Base-by-base conservation (phyloP, 2,329 filamentous ascomycete genomes). In the Cryphonectria parasitica region DNA sequence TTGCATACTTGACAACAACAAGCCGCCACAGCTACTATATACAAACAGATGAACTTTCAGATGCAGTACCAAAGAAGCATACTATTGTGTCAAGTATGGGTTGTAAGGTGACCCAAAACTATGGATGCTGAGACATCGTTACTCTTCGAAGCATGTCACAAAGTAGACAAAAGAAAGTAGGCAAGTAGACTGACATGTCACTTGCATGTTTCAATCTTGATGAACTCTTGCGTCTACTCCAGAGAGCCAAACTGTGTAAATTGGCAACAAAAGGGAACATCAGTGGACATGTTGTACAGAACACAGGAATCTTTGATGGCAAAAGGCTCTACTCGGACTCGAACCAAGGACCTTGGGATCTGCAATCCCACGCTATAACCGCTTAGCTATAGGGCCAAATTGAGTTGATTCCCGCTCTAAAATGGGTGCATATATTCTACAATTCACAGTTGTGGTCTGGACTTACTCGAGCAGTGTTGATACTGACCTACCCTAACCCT, bases 351-450 rank as follows among this genome's bases (percentile, higher is more conserved):
- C 54, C 54, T 58, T 58, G 54, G 54, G 54, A 58, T 58, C 54
- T 58, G 54, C 54, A 58, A 58, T 58, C 54, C 54, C 54, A 58
- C 54, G 54, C 54, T 58, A 58, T 58, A 58, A 58, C 54, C 54
- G 54, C 54, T 58, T 58, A 58, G 54, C 54, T 58, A 58, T 58
- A 58, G 25, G 25, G 25, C 54, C 54, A 19, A 19, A 6, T 28
- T 56, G 52, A 56, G 17, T 49, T 49, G 45, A 10, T 49, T n/a
- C 52, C 52, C 3, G 52, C 52, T 31, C 25, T 17, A 31, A 56
- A 56, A 17, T 28, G 3, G n/a, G 25, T 56, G 25, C 5, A 25
- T 56, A 56, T 56, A 56, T 49, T 7, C 45, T 22, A 49, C 2
- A 49, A 19, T 49, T 3, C 17, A 19, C 8, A 11, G 7, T n/a